A percentile compares a stretch with the other conserved stretches of the same genome.
phyloP scores from a whole-genome alignment of 768 basidiomycete species.

The Xerocomellus amylosporus region DNA sequence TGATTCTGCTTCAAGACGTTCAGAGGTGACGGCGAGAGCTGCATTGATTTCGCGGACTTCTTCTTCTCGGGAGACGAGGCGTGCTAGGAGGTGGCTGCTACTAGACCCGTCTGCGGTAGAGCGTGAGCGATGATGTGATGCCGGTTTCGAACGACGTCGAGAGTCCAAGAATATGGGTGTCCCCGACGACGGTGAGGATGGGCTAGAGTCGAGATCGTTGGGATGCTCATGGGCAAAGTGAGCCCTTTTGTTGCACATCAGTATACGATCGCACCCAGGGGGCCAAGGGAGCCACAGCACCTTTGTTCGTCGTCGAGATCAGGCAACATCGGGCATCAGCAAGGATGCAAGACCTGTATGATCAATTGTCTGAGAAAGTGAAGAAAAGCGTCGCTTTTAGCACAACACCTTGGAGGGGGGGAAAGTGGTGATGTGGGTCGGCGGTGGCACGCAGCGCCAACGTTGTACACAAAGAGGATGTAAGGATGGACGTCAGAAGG shows the following conservation, averaged over 20 bases:
- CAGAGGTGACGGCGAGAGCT: slow-evolving; percentile 21
- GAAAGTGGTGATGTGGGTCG: background rate
- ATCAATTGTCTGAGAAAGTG: background rate
- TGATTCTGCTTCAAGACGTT: slow-evolving; percentile 42
- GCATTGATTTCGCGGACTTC: slow-evolving; percentile 33
- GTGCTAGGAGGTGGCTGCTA: slow-evolving; percentile 31
- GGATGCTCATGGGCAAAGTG: slow-evolving; percentile 29
- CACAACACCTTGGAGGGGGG: slow-evolving; percentile 9
- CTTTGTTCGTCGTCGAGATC: slow-evolving; percentile 32
- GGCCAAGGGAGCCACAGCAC: slow-evolving; percentile 10
- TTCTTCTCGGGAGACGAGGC: slow-evolving; percentile 29
- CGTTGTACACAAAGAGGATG: slow-evolving; percentile 5
- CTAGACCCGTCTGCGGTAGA: slow-evolving; percentile 28
- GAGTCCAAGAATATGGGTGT: slow-evolving; percentile 16
- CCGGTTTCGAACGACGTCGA: slow-evolving; percentile 26
- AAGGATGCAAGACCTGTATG: slow-evolving; percentile 4
- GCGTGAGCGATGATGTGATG: slow-evolving; percentile 27
- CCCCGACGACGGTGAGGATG: slow-evolving; percentile 27
- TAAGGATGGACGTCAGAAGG: slow-evolving; percentile 7
- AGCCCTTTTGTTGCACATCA: slow-evolving; percentile 16
- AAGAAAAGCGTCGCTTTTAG: background rate
- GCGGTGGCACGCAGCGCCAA: background rate
- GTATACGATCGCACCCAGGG: background rate
- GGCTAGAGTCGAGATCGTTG: slow-evolving; percentile 29
- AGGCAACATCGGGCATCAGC: slow-evolving; percentile 26